Evolutionary conservation across 2,329 filamentous ascomycete species (phyloP).

Genomic region (Trichoderma hamatum): DNA sequence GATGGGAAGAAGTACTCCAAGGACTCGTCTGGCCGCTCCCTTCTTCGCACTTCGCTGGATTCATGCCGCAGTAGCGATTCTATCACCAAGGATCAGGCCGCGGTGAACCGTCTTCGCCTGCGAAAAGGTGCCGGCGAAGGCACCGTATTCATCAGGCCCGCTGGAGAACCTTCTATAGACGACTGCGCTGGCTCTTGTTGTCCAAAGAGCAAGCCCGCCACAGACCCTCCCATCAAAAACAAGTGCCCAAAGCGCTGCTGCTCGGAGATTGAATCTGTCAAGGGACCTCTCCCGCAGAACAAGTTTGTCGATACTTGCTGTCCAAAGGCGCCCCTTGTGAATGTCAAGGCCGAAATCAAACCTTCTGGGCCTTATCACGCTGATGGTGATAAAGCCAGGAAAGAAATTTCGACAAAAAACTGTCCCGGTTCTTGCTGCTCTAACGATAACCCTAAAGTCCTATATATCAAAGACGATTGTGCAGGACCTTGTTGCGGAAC

Average conservation of each 20-base stretch:
- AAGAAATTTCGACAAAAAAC: neutral
- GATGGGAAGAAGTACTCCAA: conserved; percentile 36
- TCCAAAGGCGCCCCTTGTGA: neutral
- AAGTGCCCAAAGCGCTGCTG: neutral
- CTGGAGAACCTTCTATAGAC: neutral
- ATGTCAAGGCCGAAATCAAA: neutral
- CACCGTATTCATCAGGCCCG: neutral
- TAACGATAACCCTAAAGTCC: neutral
- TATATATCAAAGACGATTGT: neutral
- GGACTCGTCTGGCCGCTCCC: conserved; percentile 28
- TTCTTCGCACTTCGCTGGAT: conserved; percentile 32
- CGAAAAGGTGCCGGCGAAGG: conserved; percentile 12
- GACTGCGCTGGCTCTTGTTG: conserved; percentile 28
- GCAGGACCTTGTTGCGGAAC: conserved; percentile 8
- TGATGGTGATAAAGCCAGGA: neutral
- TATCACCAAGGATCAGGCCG: neutral
- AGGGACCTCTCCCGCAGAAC: neutral
- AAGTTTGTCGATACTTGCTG: neutral
- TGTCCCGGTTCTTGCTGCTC: neutral
- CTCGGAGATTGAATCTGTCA: neutral
- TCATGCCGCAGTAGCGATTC: conserved; percentile 34
- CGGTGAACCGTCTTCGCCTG: conserved; percentile 26
- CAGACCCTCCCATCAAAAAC: neutral
- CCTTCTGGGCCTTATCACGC: neutral
- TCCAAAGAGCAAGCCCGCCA: conserved; percentile 13